phyloP scores from a whole-genome alignment of 202 grass and related monocot genomes.

The Cymbopogon flexuosus region DNA sequence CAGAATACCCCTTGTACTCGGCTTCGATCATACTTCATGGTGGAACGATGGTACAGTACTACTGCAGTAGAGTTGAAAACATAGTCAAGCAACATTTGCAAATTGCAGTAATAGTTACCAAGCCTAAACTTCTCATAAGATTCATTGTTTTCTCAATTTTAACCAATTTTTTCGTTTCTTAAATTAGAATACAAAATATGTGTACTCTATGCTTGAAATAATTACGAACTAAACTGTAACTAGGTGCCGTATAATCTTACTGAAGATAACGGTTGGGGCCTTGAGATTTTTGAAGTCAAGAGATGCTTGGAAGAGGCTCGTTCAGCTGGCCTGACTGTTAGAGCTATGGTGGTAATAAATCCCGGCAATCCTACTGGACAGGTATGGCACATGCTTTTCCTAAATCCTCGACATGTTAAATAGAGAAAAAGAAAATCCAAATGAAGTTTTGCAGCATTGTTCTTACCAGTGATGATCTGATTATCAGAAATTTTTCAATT shows the following conservation, averaged over 20 bases:
- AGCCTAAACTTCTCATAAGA: not conserved
- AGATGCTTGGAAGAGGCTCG: conserved; percentile 52
- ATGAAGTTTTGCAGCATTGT: not conserved
- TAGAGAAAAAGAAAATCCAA: not conserved
- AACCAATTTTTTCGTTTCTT: not conserved
- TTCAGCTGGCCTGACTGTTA: conserved; percentile 51
- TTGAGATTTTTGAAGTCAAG: conserved; percentile 73
- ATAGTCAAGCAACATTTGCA: not conserved
- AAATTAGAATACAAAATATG: not conserved
- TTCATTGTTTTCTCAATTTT: not conserved
- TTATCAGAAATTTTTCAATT: not conserved
- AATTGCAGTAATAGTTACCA: not conserved
- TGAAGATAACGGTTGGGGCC: conserved; percentile 49
- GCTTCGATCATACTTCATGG: conserved; percentile 69
- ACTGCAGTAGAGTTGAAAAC: not conserved
- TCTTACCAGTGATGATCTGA: not conserved
- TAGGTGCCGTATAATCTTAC: conserved; percentile 64
- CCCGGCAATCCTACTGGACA: conserved; percentile 82
- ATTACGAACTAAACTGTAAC: not conserved
- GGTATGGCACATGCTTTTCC: conserved; percentile 12
- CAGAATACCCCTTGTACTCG: conserved; percentile 75
- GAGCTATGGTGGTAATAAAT: conserved; percentile 71
- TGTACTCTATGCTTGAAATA: not conserved
- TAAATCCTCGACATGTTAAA: not conserved
- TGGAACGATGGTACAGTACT: conserved; percentile 56